These are phyloP conservation scores for Kewa caespitosa DNA, from an alignment of 179 eudicot genomes.

Conservation along the genomic window DNA sequence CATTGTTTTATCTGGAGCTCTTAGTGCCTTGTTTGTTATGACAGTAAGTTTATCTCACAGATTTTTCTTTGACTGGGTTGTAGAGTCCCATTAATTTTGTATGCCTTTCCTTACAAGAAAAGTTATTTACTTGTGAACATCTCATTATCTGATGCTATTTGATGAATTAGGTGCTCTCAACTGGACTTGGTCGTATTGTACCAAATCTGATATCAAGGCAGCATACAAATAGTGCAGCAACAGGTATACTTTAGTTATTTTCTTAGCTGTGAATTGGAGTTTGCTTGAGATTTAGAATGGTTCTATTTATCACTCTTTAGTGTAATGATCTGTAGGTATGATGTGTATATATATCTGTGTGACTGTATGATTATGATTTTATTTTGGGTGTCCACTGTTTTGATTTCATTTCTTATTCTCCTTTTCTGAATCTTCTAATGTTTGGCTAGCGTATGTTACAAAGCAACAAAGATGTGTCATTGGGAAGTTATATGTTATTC, in stretches of 20 bases:
- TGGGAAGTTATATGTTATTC: too few species aligned
- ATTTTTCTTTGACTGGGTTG: background rate
- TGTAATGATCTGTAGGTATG: background rate
- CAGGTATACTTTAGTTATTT: slow-evolving; percentile 47
- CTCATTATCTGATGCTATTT: background rate
- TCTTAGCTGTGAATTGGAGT: background rate
- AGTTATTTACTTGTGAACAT: background rate
- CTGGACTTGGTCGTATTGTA: slow-evolving; percentile 98
- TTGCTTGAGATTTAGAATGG: background rate
- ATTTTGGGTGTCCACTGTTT: background rate
- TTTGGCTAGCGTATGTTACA: background rate
- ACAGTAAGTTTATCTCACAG: slow-evolving; percentile 54
- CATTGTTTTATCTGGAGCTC: slow-evolving; percentile 92
- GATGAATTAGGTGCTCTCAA: slow-evolving; percentile 74
- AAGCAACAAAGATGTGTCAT: background rate
- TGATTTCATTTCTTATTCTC: background rate
- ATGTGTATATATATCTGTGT: background rate
- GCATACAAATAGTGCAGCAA: slow-evolving; percentile 97
- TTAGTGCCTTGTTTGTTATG: slow-evolving; percentile 96
- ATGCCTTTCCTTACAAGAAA: background rate
- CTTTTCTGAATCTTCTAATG: background rate
- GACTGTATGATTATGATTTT: background rate
- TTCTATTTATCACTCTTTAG: background rate
- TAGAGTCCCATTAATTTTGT: background rate
- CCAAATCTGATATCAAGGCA: slow-evolving; percentile 94